Conservation (phyloP, 2,329 filamentous ascomycete species). For the Ophiocordyceps robertsii region DNA sequence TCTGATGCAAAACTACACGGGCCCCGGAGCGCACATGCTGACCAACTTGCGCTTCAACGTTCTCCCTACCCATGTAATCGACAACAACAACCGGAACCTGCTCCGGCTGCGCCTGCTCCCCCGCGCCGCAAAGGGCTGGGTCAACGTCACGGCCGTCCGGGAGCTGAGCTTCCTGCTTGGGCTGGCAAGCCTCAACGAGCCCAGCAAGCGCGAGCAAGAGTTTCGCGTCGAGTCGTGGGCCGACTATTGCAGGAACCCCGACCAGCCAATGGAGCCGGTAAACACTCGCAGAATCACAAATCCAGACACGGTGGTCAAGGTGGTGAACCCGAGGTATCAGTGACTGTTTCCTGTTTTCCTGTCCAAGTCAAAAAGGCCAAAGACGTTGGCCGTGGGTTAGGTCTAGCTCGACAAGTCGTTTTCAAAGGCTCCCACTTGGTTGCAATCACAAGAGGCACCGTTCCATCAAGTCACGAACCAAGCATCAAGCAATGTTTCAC, state of each 20-base stretch:
- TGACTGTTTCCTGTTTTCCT: no score
- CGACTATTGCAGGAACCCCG: constrained; percentile 1
- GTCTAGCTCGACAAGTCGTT: no score
- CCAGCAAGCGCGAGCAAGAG: neutral
- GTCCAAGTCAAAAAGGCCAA: neutral
- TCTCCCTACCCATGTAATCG: neutral
- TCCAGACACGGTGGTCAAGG: neutral
- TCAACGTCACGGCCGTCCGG: neutral
- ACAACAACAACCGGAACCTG: neutral
- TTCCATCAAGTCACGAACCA: no score
- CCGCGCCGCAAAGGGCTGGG: constrained; percentile 3
- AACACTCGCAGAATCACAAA: neutral
- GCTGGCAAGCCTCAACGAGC: neutral
- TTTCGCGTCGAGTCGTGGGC: constrained; percentile 1
- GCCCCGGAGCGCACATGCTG: constrained; percentile 5
- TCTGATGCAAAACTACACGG: constrained; percentile 4
- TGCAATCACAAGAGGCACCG: no score
- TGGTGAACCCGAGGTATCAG: neutral
- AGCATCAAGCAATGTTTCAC: no score
- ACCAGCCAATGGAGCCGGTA: neutral
- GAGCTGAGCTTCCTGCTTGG: constrained; percentile 2
- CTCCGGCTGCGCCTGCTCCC: constrained; percentile 2
- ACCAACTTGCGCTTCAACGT: constrained; percentile 8
- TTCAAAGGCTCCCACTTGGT: no score
- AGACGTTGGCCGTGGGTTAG: no score